Base-by-base conservation (phyloP, 192 early-diverging fungal species). In the Jimgerdemannia flammicorona region DNA sequence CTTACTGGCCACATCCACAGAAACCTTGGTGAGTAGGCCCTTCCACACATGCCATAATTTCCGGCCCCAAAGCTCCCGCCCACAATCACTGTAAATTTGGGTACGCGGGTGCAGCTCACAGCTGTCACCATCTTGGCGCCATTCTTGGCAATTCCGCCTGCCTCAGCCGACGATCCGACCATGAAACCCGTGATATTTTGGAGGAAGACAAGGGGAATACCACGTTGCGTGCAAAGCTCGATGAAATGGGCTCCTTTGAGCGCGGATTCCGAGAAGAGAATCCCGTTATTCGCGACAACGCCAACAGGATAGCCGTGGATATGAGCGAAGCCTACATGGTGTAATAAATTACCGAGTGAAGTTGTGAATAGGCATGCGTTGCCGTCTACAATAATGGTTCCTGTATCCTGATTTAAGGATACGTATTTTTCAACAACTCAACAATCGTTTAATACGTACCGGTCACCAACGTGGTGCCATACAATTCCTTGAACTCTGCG, bases 121-220 rank as follows among this genome's bases (percentile, higher is more conserved):
- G 97, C 95, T 6, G 93, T 97, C 0, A 98, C 97, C 80, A 98
- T 87, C 80, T 98, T 98, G 74, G 96, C 96, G 20, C 97, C 97
- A 80, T 98, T 96, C 85, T 97, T 98, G 69, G 97, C 97, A 83
- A 98, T 98, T 72, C 97, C 97, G 70, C 93, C 93, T 17, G 95
- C 95, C 83, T 98, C 97, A 43, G 96, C 97, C 29, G 91, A 91
- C 42, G 93, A 90, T 42, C 96, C 96, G 6, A 98, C 96, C 97
- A 98, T 98, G 84, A 97, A 97, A 54, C 95, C 95, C 40, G 95
- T 97, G 75, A 98, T 98, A 80, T 98, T 97, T 74, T 98, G 97
- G 75, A 98, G 84, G 79, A 98, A 98, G 9, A 97, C 87, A 40
- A 97, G 83, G 8, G 96, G 96, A 64, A 97, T 95, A 43, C 85